Evolutionary conservation across 495 filamentous ascomycete species (phyloP).

Genomic region (Ascodesmis nigricans): DNA sequence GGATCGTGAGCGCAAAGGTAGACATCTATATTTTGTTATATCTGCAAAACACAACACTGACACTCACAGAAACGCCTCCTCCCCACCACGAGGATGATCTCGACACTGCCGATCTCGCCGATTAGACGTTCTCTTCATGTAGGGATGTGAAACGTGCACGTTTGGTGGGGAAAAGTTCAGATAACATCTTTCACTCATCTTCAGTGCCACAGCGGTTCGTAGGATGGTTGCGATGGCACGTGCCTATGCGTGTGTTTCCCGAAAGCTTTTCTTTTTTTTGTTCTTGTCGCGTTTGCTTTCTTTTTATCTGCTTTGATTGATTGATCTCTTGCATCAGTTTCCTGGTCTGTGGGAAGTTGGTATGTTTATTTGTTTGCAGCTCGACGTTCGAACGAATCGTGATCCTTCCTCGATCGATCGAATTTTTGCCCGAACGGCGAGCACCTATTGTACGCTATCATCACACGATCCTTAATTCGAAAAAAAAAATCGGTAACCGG

Average conservation of each 20-base stretch:
- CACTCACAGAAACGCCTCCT: slow-evolving; percentile 46
- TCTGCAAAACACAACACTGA: slow-evolving; percentile 24
- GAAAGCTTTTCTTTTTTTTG: not conserved
- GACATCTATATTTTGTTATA: slow-evolving; percentile 17
- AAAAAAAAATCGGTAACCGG: no score
- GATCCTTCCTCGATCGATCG: slow-evolving; percentile 9
- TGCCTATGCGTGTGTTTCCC: no score
- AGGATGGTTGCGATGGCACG: no score
- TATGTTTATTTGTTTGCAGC: slow-evolving; percentile 14
- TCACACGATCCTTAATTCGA: no score
- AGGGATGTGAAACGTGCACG: not conserved
- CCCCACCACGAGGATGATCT: slow-evolving; percentile 75
- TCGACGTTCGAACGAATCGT: slow-evolving; percentile 12
- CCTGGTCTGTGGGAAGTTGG: slow-evolving; percentile 6
- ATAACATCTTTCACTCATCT: not conserved
- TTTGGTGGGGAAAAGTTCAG: slow-evolving; percentile 1
- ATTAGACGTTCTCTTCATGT: slow-evolving; percentile 9
- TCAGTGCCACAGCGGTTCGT: no score
- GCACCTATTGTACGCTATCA: no score
- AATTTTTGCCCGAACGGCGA: no score
- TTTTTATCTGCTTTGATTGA: slow-evolving; percentile 6
- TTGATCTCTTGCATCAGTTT: slow-evolving; percentile 5
- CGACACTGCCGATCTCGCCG: slow-evolving; percentile 62
- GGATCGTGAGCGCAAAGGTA: slow-evolving; percentile 87
- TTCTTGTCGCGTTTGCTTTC: not conserved